These are phyloP conservation scores for Cladobotryum protrusum DNA, from an alignment of 2,329 filamentous ascomycete species.

Conservation along the genomic window DNA sequence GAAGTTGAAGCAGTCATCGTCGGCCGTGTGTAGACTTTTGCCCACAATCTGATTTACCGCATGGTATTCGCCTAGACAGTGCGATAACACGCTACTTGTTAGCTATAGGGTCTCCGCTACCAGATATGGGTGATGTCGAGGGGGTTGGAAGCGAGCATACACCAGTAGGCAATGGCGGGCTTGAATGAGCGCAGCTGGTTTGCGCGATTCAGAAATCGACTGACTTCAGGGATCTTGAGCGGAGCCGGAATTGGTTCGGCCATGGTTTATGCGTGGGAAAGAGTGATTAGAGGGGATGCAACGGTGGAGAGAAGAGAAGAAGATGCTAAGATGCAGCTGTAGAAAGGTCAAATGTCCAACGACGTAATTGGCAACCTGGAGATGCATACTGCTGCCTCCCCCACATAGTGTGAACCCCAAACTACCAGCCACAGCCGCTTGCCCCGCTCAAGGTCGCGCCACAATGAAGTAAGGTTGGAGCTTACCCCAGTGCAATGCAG, in stretches of 20 bases:
- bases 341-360: neutral
- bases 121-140: neutral
- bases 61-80: slow-evolving; percentile 70
- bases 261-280: slow-evolving; percentile 46
- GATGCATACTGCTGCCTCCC: neutral
- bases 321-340: slow-evolving; percentile 6
- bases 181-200: slow-evolving; percentile 77
- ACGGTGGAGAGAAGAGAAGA: neutral
- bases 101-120: too few relatives aligned
- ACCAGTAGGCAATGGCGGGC: slow-evolving; percentile 92
- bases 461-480: slow-evolving; percentile 12
- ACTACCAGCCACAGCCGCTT: slow-evolving; percentile 5
- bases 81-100: too few relatives aligned
- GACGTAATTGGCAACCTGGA: neutral
- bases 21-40: slow-evolving; percentile 69
- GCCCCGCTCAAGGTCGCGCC: slow-evolving; percentile 21
- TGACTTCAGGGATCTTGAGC: slow-evolving; percentile 74
- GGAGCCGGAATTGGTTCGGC: slow-evolving; percentile 41
- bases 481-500: neutral
- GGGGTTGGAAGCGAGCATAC: slow-evolving; percentile 46
- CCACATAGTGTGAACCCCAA: too few relatives aligned
- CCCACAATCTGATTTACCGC: slow-evolving; percentile 87
- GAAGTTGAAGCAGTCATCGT: slow-evolving; percentile 73
- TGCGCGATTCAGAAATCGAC: slow-evolving; percentile 76
- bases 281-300: neutral